Conservation (phyloP, 139 green algal species). For the Chlamydomonas incerta region DNA sequence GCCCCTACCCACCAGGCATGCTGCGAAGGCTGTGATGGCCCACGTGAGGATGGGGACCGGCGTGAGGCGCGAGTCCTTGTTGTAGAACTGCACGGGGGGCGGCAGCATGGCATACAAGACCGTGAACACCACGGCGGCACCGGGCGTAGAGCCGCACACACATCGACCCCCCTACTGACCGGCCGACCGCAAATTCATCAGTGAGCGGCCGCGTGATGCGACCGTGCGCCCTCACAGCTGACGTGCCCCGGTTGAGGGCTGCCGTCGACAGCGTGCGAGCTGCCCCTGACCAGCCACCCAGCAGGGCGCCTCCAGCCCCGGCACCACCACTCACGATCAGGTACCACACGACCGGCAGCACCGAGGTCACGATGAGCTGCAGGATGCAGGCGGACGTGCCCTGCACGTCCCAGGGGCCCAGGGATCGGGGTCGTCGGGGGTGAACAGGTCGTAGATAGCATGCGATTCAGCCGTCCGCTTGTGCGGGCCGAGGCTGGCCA, state of each 20-base stretch:
- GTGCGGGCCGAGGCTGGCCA: no score
- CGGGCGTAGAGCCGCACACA: not conserved
- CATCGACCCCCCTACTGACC: no score
- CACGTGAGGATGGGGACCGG: conserved; percentile 6
- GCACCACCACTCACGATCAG: not conserved
- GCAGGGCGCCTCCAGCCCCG: not conserved
- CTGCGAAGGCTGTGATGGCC: not conserved
- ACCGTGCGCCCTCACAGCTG: not conserved
- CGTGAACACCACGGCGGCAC: no score
- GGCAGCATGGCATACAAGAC: no score
- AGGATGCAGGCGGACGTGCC: not conserved
- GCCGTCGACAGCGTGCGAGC: no score
- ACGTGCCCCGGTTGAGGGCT: no score
- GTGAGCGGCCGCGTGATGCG: not conserved
- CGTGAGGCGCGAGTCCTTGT: not conserved
- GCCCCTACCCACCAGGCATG: conserved; percentile 2
- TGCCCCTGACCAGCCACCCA: no score
- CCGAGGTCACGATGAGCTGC: not conserved
- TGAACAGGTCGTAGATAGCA: no score
- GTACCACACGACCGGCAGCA: not conserved
- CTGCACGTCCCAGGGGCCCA: not conserved
- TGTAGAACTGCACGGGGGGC: not conserved
- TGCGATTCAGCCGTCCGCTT: no score
- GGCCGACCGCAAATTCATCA: not conserved
- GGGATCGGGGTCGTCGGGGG: no score